Conservation (phyloP, 768 basidiomycete genomes). For the Psilocybe azurescens region DNA sequence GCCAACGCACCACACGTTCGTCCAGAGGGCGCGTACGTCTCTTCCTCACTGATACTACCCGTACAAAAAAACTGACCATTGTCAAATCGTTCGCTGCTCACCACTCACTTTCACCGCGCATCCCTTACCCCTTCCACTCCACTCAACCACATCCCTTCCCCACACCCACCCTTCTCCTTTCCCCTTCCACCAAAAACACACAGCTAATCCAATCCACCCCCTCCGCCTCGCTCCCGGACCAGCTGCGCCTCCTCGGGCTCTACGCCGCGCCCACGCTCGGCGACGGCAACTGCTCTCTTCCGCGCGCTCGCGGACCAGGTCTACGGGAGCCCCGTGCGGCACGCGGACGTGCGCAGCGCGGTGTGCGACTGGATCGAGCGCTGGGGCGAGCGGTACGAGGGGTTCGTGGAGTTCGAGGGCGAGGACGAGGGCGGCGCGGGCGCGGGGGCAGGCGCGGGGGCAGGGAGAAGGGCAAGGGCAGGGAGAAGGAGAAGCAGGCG, state of each 20-base stretch:
- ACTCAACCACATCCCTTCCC: not conserved
- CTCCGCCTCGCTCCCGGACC: slow-evolving; percentile 62
- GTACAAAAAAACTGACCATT: too few relatives aligned
- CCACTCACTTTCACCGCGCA: not conserved
- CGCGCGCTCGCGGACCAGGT: slow-evolving; percentile 90
- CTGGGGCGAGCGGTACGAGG: slow-evolving; percentile 76
- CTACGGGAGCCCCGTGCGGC: slow-evolving; percentile 73
- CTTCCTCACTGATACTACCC: slow-evolving; percentile 1
- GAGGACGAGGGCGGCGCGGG: slow-evolving; percentile 61
- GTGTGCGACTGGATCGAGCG: slow-evolving; percentile 84
- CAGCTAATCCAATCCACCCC: slow-evolving; percentile 63
- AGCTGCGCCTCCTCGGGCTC: slow-evolving; percentile 79
- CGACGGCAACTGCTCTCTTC: slow-evolving; percentile 94
- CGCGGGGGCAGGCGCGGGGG: slow-evolving; percentile 63
- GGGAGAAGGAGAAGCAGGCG: slow-evolving; percentile 40
- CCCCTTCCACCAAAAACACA: slow-evolving; percentile 38
- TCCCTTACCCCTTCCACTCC: not conserved
- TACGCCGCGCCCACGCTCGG: slow-evolving; percentile 89
- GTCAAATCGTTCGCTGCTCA: too few relatives aligned
- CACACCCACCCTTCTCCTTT: slow-evolving; percentile 8
- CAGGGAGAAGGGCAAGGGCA: slow-evolving; percentile 64
- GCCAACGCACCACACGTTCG: slow-evolving; percentile 44
- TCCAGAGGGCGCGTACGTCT: slow-evolving; percentile 45
- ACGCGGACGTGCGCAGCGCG: slow-evolving; percentile 69
- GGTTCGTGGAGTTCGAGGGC: slow-evolving; percentile 87